A percentile compares a stretch with the other conserved stretches of the same genome.
These are phyloP conservation scores for Metschnikowia corniflorae DNA, from an alignment of 805 yeast genomes.

Conservation along the genomic window DNA sequence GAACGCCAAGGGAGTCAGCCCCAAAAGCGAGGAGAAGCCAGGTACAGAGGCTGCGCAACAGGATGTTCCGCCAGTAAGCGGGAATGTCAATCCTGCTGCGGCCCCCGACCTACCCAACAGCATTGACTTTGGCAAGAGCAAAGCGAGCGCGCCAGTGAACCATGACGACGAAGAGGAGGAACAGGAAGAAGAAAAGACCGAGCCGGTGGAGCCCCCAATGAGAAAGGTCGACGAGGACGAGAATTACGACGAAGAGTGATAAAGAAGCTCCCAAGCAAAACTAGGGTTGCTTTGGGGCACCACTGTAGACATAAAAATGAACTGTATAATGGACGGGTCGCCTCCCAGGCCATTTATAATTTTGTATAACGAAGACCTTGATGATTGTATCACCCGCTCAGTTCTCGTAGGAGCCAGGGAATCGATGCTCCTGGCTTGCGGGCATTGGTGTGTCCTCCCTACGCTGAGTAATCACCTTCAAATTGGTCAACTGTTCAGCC, in stretches of 20 bases:
- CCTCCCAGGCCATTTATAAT: neutral
- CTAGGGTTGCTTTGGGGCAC: too few relatives aligned
- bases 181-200: conserved; percentile 24
- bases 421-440: neutral
- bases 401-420: conserved; percentile 14
- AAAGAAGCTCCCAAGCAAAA: too few relatives aligned
- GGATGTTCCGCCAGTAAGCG: neutral
- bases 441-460: neutral
- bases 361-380: too few relatives aligned
- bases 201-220: conserved; percentile 42
- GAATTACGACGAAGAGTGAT: conserved; percentile 41
- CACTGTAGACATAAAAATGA: neutral
- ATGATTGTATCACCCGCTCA: neutral
- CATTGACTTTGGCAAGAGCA: conserved; percentile 8
- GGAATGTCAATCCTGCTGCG: neutral
- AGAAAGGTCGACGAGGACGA: conserved; percentile 46
- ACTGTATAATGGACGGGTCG: neutral
- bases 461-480: conserved; percentile 21
- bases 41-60: neutral
- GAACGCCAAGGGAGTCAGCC: conserved; percentile 4
- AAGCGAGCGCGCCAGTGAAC: conserved; percentile 10
- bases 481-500: conserved; percentile 27
- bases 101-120: conserved; percentile 22
- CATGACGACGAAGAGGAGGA: conserved; percentile 28
- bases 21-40: conserved; percentile 1